These are phyloP conservation scores for Hortiboletus rubellus DNA, from an alignment of 1,284 basidiomycete species.

Conservation along the genomic window DNA sequence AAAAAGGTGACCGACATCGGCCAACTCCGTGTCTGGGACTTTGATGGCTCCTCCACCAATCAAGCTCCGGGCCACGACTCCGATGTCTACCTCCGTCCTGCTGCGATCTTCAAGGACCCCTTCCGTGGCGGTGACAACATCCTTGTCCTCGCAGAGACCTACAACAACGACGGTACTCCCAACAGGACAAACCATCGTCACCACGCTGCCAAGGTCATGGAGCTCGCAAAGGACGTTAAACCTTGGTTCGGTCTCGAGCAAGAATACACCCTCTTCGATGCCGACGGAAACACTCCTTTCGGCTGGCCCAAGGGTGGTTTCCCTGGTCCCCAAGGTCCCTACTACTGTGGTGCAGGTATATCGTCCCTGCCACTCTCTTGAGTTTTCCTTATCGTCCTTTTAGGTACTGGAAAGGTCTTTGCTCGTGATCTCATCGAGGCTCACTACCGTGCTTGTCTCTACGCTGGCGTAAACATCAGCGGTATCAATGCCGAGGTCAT, in stretches of 20 bases:
- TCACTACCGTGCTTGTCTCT: constrained; percentile 97
- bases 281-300: constrained; percentile 84
- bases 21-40: constrained; percentile 96
- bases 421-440: constrained; percentile 99
- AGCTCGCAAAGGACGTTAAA: constrained; percentile 73
- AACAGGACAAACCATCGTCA: constrained; percentile 97
- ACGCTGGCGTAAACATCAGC: constrained; percentile 96
- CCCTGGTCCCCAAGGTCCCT: constrained; percentile 99
- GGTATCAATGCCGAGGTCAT: constrained; percentile 99
- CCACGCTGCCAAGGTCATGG: constrained; percentile 91
- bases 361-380: constrained; percentile 7
- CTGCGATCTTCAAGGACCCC: constrained; percentile 97
- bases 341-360: constrained; percentile 99
- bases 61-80: constrained; percentile 96
- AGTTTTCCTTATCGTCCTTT: constrained; percentile 11
- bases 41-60: constrained; percentile 97
- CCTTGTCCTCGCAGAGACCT: constrained; percentile 94
- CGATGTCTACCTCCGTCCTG: constrained; percentile 97
- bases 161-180: constrained; percentile 98
- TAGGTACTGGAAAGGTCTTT: constrained; percentile 94
- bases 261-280: constrained; percentile 98
- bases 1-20: constrained; percentile 85
- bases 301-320: constrained; percentile 99
- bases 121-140: constrained; percentile 99
- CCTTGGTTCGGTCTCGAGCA: constrained; percentile 99